Base-by-base conservation (phyloP, 2,329 filamentous ascomycete species). In the Blastomyces gilchristii region DNA sequence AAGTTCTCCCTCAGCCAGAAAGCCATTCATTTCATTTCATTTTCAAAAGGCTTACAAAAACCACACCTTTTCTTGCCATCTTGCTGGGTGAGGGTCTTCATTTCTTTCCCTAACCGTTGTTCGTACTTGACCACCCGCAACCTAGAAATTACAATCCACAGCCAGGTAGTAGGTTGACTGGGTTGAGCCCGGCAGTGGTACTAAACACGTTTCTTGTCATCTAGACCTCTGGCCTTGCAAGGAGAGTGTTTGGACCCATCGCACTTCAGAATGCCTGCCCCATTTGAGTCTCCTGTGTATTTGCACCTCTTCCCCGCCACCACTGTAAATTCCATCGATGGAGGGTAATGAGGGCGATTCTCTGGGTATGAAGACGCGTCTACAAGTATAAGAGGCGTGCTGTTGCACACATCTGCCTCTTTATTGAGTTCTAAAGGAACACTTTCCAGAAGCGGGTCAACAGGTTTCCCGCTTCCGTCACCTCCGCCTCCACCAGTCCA, bases 391-490 rank as follows among this genome's bases (percentile, higher is more conserved):
- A 50, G 47, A 50, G 47, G 47, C n/a, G n/a, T 34, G 47, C 12
- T 60, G 14, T 43, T 25, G n/a, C 28, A 60, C 41, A 11, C 8
- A 47, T 60, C 18, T 47, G 34, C 1, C 25, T 49, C n/a, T 50
- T 6, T 47, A 60, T 60, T 1, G 18, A 49, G 58, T 37, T 41
- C 34, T 60, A 43, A 25, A n/a, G 0, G 31, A 60, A 60, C 47
- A 60, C 58, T 34, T 47, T 25, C 58, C 58, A 60, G 11, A 47
- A 41, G 58, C 58, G 58, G 43, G 45, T 47, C 58, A 18, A 60
- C 39, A 56, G 60, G 60, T 50, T 62, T 39, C 31, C 49, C 60
- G 22, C 28, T 43, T 34, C 60, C 50, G 34, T 62, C 60, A 47
- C 57, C 57, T 49, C 57, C 57, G 31, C 57, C 57, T 1, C 57